These are phyloP conservation scores for Mycena crocata DNA, from an alignment of 768 basidiomycete species.

Conservation along the genomic window DNA sequence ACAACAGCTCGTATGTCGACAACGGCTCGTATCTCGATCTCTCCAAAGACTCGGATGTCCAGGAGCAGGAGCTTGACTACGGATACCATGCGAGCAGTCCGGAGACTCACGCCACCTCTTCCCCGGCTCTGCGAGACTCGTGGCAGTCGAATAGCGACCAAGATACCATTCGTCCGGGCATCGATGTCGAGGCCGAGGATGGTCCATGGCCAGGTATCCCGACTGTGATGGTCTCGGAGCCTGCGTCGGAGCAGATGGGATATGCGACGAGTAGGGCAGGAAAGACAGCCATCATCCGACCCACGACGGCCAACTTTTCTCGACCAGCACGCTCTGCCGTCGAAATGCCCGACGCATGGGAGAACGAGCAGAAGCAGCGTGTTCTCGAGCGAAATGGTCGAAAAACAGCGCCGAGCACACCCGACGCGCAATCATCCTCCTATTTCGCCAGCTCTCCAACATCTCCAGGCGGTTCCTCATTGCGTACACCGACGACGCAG, in stretches of 20 bases:
- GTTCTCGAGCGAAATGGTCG: constrained; percentile 71
- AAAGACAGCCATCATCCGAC: constrained; percentile 57
- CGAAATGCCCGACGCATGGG: constrained; percentile 48
- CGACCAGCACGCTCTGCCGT: constrained; percentile 65
- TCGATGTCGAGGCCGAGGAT: constrained; percentile 11
- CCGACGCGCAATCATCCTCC: constrained; percentile 14
- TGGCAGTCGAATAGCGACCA: constrained; percentile 48
- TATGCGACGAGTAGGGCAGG: constrained; percentile 38
- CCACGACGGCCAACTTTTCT: constrained; percentile 71
- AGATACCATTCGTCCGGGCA: constrained; percentile 22
- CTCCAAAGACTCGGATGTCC: constrained; percentile 35
- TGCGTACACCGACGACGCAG: constrained; percentile 17
- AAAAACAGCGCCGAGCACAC: constrained; percentile 43
- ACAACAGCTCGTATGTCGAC: too few species aligned
- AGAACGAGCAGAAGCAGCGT: constrained; percentile 57
- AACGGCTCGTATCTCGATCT: constrained; percentile 51
- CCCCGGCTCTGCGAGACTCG: constrained; percentile 51
- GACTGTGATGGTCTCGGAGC: constrained; percentile 66
- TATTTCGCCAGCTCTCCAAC: not conserved
- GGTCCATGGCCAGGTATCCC: constrained; percentile 51
- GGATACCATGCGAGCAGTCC: constrained; percentile 55
- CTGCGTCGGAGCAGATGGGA: constrained; percentile 40
- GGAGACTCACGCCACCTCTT: constrained; percentile 47
- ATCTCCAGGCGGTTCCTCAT: constrained; percentile 3
- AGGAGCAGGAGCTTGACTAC: constrained; percentile 46